A percentile compares a stretch with the other conserved stretches of the same genome.
Evolutionary conservation across 306 rosid species (phyloP).

Genomic region (Malus sylvestris): DNA sequence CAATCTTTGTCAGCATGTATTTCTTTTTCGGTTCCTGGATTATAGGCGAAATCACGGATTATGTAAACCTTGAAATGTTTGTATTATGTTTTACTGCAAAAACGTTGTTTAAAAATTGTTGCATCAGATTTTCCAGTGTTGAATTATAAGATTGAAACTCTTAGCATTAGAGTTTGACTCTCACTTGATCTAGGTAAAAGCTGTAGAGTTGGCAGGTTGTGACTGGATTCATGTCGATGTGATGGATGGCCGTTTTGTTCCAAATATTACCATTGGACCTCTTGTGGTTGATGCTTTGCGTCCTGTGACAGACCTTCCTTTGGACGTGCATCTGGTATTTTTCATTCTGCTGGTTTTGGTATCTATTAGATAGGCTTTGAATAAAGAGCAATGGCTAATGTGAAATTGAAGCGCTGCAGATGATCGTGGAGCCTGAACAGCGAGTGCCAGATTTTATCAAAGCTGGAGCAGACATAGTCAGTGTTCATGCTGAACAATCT

Average conservation of each 20-base stretch:
- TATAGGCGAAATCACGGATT: not conserved
- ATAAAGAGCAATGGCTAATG: not conserved
- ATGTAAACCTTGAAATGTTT: not conserved
- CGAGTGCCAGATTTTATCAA: conserved; percentile 97
- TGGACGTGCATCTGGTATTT: conserved; percentile 95
- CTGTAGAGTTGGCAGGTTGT: conserved; percentile 99
- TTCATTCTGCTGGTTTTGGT: conserved; percentile 11
- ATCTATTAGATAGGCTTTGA: not conserved
- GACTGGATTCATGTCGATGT: conserved; percentile 99
- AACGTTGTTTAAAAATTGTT: not conserved
- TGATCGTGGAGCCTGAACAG: conserved; percentile 97
- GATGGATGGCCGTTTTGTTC: conserved; percentile 99
- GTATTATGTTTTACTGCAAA: not conserved
- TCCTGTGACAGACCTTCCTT: conserved; percentile 97
- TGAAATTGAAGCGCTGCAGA: conserved; percentile 39
- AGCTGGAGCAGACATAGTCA: conserved; percentile 99
- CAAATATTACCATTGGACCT: conserved; percentile 97
- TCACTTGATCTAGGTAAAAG: conserved; percentile 66
- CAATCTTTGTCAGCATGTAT: not conserved
- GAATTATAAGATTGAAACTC: conserved; percentile 8
- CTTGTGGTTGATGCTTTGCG: conserved; percentile 95
- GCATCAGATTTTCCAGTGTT: not conserved
- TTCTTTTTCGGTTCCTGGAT: not conserved
- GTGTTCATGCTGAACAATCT: conserved; percentile 88
- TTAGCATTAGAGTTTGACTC: conserved; percentile 26